phyloP scores from a whole-genome alignment of 768 basidiomycete genomes.

The Heimioporus sp. region DNA sequence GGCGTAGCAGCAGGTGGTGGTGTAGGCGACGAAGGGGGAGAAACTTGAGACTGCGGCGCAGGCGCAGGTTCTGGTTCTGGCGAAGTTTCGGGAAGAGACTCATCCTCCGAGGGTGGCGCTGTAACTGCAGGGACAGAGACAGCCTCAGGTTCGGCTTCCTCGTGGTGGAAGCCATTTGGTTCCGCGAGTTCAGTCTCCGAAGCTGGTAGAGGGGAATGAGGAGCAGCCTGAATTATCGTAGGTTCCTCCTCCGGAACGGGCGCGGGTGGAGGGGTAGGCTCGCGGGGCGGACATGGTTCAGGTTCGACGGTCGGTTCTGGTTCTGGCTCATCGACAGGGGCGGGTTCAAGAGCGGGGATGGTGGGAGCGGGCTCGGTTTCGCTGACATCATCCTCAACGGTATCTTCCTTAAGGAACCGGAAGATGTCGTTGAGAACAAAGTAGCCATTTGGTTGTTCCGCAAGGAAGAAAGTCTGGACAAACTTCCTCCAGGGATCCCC shows the following conservation, averaged over 20 bases:
- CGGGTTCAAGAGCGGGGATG: slow-evolving; percentile 34
- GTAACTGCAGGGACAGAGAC: slow-evolving; percentile 25
- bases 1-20: slow-evolving; percentile 29
- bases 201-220: slow-evolving; percentile 33
- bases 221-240: slow-evolving; percentile 33
- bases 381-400: slow-evolving; percentile 72
- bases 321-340: slow-evolving; percentile 31
- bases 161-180: slow-evolving; percentile 38
- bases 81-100: slow-evolving; percentile 25
- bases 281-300: slow-evolving; percentile 33
- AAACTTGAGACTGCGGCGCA: slow-evolving; percentile 7
- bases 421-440: slow-evolving; percentile 99
- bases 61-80: slow-evolving; percentile 30
- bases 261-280: slow-evolving; percentile 28
- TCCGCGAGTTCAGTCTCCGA: slow-evolving; percentile 42
- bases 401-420: slow-evolving; percentile 97
- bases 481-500: slow-evolving; percentile 96
- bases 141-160: slow-evolving; percentile 33
- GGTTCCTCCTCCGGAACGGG: slow-evolving; percentile 38
- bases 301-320: slow-evolving; percentile 30
- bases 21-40: slow-evolving; percentile 27
- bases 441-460: slow-evolving; percentile 98
- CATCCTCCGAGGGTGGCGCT: slow-evolving; percentile 20
- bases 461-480: slow-evolving; percentile 99
- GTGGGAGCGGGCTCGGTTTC: slow-evolving; percentile 41